phyloP scores from a whole-genome alignment of 2,329 filamentous ascomycete genomes.

The Ceratocystiopsis minuta region DNA sequence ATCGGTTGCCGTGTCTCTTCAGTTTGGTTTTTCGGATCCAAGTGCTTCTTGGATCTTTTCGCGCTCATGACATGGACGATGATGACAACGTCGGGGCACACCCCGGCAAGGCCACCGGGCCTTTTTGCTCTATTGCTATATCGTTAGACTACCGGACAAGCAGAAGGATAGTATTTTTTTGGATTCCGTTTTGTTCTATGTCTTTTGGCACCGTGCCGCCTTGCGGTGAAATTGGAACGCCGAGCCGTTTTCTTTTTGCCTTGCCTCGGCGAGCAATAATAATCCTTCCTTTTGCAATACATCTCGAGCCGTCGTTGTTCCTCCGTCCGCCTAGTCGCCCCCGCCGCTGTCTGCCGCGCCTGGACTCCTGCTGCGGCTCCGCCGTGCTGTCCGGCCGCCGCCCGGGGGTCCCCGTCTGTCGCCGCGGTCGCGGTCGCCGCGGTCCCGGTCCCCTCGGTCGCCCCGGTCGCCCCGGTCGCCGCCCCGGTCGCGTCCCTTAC shows the following conservation, averaged over 20 bases:
- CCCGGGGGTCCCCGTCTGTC: constrained; percentile 15
- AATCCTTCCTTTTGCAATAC: background rate
- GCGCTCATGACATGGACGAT: too few species aligned
- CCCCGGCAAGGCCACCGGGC: too few species aligned
- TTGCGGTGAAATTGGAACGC: background rate
- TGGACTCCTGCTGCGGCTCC: constrained; percentile 31
- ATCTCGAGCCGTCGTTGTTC: too few species aligned
- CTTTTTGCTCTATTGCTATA: too few species aligned
- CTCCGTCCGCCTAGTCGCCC: constrained; percentile 11
- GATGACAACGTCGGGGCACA: too few species aligned
- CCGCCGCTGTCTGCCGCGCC: constrained; percentile 12
- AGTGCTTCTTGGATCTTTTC: too few species aligned
- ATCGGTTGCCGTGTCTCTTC: too few species aligned
- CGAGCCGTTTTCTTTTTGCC: background rate
- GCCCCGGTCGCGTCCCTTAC: constrained; percentile 23
- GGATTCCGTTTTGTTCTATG: background rate
- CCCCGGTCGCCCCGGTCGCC: constrained; percentile 19
- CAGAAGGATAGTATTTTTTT: too few species aligned
- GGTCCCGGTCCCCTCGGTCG: constrained; percentile 10
- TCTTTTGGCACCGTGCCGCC: background rate
- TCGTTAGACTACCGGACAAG: too few species aligned
- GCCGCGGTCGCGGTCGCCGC: background rate
- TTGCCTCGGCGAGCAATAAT: too few species aligned
- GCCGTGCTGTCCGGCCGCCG: constrained; percentile 8
- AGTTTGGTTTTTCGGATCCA: too few species aligned